These are phyloP conservation scores for Hippophae rhamnoides DNA, from an alignment of 306 rosid species.

Conservation along the genomic window DNA sequence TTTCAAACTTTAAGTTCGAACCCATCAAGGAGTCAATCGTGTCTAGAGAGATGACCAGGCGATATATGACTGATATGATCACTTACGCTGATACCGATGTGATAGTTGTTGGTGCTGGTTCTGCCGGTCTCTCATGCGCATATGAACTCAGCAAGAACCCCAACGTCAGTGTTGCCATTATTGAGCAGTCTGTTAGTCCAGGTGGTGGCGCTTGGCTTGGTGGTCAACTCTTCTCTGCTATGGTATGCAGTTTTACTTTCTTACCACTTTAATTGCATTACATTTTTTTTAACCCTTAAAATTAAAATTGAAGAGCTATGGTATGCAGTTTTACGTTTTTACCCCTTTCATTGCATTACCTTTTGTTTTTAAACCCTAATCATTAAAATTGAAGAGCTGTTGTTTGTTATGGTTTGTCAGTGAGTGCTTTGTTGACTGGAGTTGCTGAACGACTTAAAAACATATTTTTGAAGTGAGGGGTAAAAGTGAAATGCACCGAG, in stretches of 20 bases:
- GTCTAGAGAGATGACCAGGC: conserved; percentile 81
- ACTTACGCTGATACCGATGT: conserved; percentile 92
- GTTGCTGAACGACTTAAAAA: too few relatives aligned
- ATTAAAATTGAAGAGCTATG: too few relatives aligned
- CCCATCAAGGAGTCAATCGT: conserved; percentile 62
- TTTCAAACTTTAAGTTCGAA: conserved; percentile 24
- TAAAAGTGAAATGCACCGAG: too few relatives aligned
- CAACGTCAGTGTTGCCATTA: conserved; percentile 48
- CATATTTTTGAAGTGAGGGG: too few relatives aligned
- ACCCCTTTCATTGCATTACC: too few relatives aligned
- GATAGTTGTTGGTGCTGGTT: conserved; percentile 76
- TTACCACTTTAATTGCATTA: not conserved
- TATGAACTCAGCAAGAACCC: conserved; percentile 92
- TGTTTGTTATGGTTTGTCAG: too few relatives aligned
- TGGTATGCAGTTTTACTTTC: conserved; percentile 28
- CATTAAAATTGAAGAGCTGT: too few relatives aligned
- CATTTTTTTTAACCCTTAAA: too few relatives aligned
- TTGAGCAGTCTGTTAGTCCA: conserved; percentile 93
- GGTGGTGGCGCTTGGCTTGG: conserved; percentile 99
- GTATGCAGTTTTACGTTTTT: too few relatives aligned
- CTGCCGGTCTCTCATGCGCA: conserved; percentile 92
- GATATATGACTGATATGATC: conserved; percentile 93
- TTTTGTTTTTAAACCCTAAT: too few relatives aligned
- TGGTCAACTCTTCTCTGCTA: conserved; percentile 93
- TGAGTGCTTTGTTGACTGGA: too few relatives aligned